These are phyloP conservation scores for Batkoa obscura DNA, from an alignment of 371 early-diverging fungal genomes.

Conservation along the genomic window DNA sequence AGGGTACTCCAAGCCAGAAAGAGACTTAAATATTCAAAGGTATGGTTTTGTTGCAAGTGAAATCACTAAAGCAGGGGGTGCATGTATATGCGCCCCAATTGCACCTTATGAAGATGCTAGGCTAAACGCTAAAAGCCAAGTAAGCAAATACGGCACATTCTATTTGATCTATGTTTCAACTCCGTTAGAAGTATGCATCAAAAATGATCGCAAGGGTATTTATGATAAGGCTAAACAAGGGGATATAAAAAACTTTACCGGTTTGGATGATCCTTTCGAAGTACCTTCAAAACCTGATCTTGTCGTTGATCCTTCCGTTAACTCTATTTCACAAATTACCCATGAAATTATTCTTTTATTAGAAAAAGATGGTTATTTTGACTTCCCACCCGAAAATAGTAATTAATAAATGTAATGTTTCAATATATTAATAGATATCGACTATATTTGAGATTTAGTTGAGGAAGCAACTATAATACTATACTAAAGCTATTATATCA, in stretches of 20 bases:
- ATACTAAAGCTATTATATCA: too few species aligned
- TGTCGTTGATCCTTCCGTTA: conserved; percentile 43
- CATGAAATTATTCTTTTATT: conserved; percentile 74
- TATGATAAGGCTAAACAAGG: conserved; percentile 68
- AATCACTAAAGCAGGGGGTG: conserved; percentile 76
- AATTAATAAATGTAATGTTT: too few species aligned
- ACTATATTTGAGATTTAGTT: too few species aligned
- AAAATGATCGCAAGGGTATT: conserved; percentile 69
- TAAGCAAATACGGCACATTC: conserved; percentile 59
- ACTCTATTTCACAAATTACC: conserved; percentile 64
- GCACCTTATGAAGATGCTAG: conserved; percentile 79
- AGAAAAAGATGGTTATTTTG: conserved; percentile 34
- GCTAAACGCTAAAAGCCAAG: conserved; percentile 37
- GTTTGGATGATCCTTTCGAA: conserved; percentile 82
- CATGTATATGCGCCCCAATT: conserved; percentile 80
- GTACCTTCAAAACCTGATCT: conserved; percentile 52
- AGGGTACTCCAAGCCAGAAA: conserved; percentile 66
- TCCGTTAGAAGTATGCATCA: conserved; percentile 61
- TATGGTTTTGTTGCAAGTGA: conserved; percentile 80
- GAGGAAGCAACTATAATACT: too few species aligned
- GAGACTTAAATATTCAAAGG: conserved; percentile 69
- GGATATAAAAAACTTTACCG: conserved; percentile 67
- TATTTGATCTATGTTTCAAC: conserved; percentile 78
- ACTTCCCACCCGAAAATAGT: not conserved
- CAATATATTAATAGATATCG: too few species aligned